Base-by-base conservation (phyloP, 352 stramenopile species). In the Elongisporangium senticosum region DNA sequence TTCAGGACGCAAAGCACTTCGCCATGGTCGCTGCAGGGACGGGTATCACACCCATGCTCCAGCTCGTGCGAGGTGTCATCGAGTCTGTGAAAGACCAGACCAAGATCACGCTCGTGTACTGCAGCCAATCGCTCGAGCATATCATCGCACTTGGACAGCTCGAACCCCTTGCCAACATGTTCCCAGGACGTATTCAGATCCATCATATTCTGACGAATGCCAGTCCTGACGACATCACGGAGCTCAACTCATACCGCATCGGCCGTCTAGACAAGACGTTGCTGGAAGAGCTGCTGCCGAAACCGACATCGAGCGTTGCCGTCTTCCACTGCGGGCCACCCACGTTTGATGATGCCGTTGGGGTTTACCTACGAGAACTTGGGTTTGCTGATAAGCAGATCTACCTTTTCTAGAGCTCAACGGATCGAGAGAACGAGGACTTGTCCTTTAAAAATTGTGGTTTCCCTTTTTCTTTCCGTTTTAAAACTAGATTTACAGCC, bases 11-110 rank as follows among this genome's bases (percentile, higher is more conserved):
- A 19, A 64, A 58, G n/a, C 80, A 95, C 50, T 59, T 93, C 26
- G 80, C 90, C 39, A 68, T 94, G 58, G 59, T 95, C 62, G 83
- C 86, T 55, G 86, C 76, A 0, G 86, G 86, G 7, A 92, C 75
- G 20, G 86, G 86, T 55, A 90, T 95, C 58, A 76, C 84, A 8
- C 86, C 86, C 0, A 93, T 95, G 83, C 80, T 95, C 24, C 81
- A 93, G 62, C 57, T 95, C 24, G 75, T 94, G 28, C 81, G 83
- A 21, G 75, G 75, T 7, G 67, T 81, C 26, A 74, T 93, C 52
- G 83, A 93, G 58, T 77, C 73, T 26, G 58, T 19, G 6, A 67
- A 72, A 24, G 79, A 90, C 53, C 56, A 56, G 24, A 77, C 82
- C n/a, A 83, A 76, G 49, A 70, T 95, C 39, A 91, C 79, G 62